Evolutionary conservation across 345 rosid species (phyloP), one percentile per base, ranked within the genome.

Genomic region (Aquilaria yunnanensis): DNA sequence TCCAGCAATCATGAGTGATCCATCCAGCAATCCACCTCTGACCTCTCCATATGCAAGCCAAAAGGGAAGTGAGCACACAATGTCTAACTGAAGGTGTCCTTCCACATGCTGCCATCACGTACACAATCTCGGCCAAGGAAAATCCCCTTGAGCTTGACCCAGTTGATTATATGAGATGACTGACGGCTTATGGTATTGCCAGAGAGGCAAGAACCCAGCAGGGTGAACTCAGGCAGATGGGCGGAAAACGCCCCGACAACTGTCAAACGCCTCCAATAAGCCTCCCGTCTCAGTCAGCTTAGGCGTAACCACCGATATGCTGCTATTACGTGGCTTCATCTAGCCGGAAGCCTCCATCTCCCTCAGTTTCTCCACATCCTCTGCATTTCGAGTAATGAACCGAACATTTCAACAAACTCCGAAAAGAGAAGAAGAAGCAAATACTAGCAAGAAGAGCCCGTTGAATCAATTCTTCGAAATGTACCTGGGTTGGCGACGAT

Each of bases 231-330:
- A 90, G 0, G 90, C 77, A 43, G 86, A 67, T 70, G 98, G 81
- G 80, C 90, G 98, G 63, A 93, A 88, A 10, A 93, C 92, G 63
- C 90, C 97, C 60, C 72, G 74, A 74, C 98, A 93, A 12, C 96
- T 97, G 7, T 84, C 78, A 55, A 93, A 84, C 9, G 96, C 97
- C 30, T 74, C 82, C 13, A 57, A 16, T 14, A 93, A 63, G 63
- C 85, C 81, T 14, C 71, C 82, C 0, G 55, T 72, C 11, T 90
- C 86, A 14, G 73, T 75, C 51, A 88, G 57, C 48, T 78, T 72
- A 0, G 89, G 92, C 59, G 82, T 73, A 0, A 83, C 89, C n/a
- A 79, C 85, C 12, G 63, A 54, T 30, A 81, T 47, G 29, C 63
- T 67, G 3, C 54, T 67, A 51, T 48, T 77, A 2, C 55, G 66